phyloP scores from a whole-genome alignment of 164 flowering plant species.

The Tinospora cordifolia region DNA sequence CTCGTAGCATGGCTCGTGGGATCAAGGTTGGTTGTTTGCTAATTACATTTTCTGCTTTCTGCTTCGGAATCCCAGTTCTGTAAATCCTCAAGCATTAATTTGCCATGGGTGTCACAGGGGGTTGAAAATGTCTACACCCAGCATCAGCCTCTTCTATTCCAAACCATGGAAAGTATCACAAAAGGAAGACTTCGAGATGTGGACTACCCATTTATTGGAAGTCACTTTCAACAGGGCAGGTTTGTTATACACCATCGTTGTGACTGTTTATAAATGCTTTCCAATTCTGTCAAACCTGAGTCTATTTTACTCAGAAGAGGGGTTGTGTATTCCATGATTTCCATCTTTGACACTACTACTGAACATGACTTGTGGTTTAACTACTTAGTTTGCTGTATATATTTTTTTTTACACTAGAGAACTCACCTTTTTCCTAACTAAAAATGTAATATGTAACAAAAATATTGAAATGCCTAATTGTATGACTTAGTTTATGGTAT shows the following conservation, averaged over 20 bases:
- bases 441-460: not conserved
- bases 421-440: not conserved
- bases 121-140: slow-evolving; percentile 98
- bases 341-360: not conserved
- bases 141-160: slow-evolving; percentile 91
- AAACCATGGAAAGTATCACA: slow-evolving; percentile 84
- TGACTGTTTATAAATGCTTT: not conserved
- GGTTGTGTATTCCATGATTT: not conserved
- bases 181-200: slow-evolving; percentile 89
- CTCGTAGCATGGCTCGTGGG: slow-evolving; percentile 98
- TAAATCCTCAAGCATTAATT: slow-evolving; percentile 7
- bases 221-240: slow-evolving; percentile 95
- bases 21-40: slow-evolving; percentile 55
- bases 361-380: not conserved
- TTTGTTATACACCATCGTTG: slow-evolving; percentile 22
- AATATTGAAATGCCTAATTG: not conserved
- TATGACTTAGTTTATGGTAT: not conserved
- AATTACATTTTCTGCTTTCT: not conserved
- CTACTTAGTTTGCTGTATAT: not conserved
- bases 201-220: slow-evolving; percentile 87
- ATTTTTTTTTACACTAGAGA: not conserved
- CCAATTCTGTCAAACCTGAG: not conserved
- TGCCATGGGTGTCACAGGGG: slow-evolving; percentile 44
- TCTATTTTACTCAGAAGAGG: not conserved
- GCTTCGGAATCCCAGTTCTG: not conserved